Evolutionary conservation across 805 yeast species (phyloP), one percentile per base, ranked within the genome.

Genomic region (Cyberlindnera suaveolens): DNA sequence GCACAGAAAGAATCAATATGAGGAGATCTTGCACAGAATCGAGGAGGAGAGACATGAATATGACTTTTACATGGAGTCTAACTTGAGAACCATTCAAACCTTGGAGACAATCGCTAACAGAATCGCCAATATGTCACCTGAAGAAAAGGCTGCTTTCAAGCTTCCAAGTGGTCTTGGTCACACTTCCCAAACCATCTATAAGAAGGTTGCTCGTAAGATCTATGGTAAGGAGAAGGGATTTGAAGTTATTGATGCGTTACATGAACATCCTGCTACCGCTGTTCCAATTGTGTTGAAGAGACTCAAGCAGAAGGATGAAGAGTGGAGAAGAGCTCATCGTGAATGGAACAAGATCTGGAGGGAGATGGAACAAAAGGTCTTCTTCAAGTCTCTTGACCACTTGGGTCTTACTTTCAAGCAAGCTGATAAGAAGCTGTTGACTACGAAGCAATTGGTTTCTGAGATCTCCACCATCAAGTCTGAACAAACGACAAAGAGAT

Each of bases 331-430:
- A 49, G 90, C 96, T 2, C 99, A 91, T 57, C 79, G 98, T 56
- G 98, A 93, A 62, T 93, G 99, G 98, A 91, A 91, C 66, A 91
- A 91, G 61, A 95, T 89, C 13, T 93, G 99, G 99, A 80, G 99
- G 60, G 98, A 91, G 65, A 80, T 95, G 66, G 99, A 93, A 64
- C 96, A 90, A 59, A 90, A 88, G 57, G 96, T 89, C 0, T 90
- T 85, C 62, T 87, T 80, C 70, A 93, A 93, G 64, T 86, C 96
- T 3, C 71, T 93, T 51, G 99, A 93, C 62, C 99, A 93, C 62
- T 70, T 91, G 49, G 99, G 99, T 1, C 73, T 93, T 55, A 90
- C 97, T 1, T 93, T 93, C 70, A 93, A 93, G 65, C 98, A 93
- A 62, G 85, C 96, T 19, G 99, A 93, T 65, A 91, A 93, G 63